phyloP scores from a whole-genome alignment of 768 basidiomycete species.

The Boletus barrowsii region DNA sequence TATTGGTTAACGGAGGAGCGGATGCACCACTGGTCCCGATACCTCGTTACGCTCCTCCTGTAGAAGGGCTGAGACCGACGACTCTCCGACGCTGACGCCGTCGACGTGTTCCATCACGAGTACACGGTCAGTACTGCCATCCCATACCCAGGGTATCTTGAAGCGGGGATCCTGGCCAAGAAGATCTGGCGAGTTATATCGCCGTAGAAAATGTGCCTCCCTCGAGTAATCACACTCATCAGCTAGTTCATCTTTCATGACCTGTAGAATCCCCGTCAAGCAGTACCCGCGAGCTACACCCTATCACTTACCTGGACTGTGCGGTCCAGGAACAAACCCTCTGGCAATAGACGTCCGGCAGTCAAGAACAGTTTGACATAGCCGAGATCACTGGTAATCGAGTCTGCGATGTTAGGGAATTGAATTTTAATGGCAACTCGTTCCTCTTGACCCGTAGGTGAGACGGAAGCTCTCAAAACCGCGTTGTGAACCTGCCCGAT shows the following conservation, averaged over 20 bases:
- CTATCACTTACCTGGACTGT: constrained; percentile 60
- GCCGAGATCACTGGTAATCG: constrained; percentile 83
- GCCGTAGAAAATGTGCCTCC: constrained; percentile 69
- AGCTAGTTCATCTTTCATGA: constrained; percentile 83
- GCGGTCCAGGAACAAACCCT: constrained; percentile 85
- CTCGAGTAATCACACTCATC: constrained; percentile 91
- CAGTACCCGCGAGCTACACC: not conserved
- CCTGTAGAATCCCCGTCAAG: constrained; percentile 38
- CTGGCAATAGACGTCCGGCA: constrained; percentile 78
- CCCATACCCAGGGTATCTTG: constrained; percentile 84
- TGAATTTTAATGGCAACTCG: constrained; percentile 86
- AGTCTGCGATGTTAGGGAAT: constrained; percentile 87
- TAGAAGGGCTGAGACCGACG: constrained; percentile 48
- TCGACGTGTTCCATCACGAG: constrained; percentile 86
- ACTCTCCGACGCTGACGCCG: constrained; percentile 78
- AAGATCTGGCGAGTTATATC: constrained; percentile 50
- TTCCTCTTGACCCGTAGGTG: constrained; percentile 53
- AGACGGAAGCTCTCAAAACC: constrained; percentile 48
- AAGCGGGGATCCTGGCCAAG: constrained; percentile 65
- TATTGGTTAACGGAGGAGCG: not conserved
- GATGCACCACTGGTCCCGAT: constrained; percentile 8
- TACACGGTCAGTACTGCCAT: constrained; percentile 75
- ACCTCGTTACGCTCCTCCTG: constrained; percentile 76
- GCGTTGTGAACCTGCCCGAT: constrained; percentile 95
- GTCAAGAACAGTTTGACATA: constrained; percentile 82